Conservation (phyloP, 805 yeast genomes). For the Saccharomycopsis olivae region DNA sequence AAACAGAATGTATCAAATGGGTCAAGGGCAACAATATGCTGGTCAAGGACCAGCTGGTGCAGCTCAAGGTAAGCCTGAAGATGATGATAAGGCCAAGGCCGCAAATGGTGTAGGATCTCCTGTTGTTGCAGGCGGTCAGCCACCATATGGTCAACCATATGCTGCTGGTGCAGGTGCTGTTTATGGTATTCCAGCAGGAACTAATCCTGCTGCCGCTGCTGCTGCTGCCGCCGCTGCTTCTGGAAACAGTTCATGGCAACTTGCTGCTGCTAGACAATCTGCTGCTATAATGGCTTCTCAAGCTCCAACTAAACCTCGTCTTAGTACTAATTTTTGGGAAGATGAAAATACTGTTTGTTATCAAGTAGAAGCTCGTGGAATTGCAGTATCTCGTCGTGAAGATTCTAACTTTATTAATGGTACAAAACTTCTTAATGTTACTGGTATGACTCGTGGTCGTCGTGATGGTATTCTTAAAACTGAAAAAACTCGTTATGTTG, state of each 20-base stretch:
- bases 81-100: background rate
- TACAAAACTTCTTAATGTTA: conserved; percentile 71
- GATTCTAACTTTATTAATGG: conserved; percentile 83
- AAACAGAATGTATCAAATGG: background rate
- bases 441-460: conserved; percentile 81
- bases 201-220: conserved; percentile 2
- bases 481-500: conserved; percentile 69
- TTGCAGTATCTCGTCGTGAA: conserved; percentile 72
- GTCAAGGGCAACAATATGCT: background rate
- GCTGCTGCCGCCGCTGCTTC: background rate
- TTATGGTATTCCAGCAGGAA: background rate
- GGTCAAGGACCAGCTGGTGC: background rate
- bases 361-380: conserved; percentile 77
- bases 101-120: background rate
- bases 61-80: background rate
- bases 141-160: background rate
- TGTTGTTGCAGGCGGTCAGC: background rate
- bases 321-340: conserved; percentile 85
- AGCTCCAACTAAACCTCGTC: conserved; percentile 35
- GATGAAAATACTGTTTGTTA: conserved; percentile 78
- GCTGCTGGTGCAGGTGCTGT: background rate
- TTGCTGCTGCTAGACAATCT: background rate
- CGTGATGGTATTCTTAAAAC: conserved; percentile 76
- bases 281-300: background rate
- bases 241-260: conserved; percentile 2